A percentile compares a stretch with the other conserved stretches of the same genome.
Conservation (phyloP, 768 basidiomycete species). For the Russula sp. region DNA sequence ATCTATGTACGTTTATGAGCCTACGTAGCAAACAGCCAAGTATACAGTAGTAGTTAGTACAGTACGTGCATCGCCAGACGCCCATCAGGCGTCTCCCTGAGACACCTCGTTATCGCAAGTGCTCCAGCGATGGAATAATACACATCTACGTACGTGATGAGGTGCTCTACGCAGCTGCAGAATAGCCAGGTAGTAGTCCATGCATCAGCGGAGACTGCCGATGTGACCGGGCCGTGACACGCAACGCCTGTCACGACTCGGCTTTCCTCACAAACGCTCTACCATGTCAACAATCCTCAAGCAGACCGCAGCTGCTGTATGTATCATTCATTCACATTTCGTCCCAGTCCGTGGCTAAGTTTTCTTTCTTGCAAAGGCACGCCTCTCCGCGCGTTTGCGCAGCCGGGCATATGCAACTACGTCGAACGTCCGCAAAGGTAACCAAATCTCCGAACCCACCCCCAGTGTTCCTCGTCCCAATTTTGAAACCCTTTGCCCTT, state of each 20-base stretch:
- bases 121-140: not conserved
- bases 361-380: conserved; percentile 42
- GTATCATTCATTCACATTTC: conserved; percentile 9
- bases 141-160: not conserved
- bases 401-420: conserved; percentile 60
- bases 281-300: conserved; percentile 63
- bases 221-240: not conserved
- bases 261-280: not conserved
- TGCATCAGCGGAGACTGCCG: not conserved
- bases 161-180: not conserved
- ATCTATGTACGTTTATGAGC: not conserved
- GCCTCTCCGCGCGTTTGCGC: conserved; percentile 45
- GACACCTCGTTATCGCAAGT: not conserved
- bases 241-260: not conserved
- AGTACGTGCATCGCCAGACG: not conserved
- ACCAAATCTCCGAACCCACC: conserved; percentile 22
- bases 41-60: too few species aligned
- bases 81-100: too few species aligned
- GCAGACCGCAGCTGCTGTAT: conserved; percentile 49
- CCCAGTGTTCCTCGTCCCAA: conserved; percentile 13
- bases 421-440: conserved; percentile 62
- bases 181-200: not conserved
- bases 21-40: not conserved
- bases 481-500: conserved; percentile 25
- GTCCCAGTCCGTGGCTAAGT: not conserved